phyloP scores from a whole-genome alignment of 2,329 filamentous ascomycete species.

The Pseudogymnoascus sp. region DNA sequence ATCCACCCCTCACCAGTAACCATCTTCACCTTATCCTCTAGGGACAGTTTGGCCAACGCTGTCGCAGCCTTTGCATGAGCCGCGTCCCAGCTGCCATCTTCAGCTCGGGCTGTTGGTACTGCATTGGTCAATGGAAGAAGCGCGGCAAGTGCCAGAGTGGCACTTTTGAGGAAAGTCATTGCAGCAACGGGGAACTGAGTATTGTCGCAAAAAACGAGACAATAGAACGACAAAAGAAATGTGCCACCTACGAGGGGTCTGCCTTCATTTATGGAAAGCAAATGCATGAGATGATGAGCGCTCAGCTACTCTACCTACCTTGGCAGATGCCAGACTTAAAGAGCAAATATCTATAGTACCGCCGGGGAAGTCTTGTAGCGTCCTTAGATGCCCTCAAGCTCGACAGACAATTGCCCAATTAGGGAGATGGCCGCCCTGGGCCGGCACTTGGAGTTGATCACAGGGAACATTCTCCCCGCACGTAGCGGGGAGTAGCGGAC shows the following conservation, averaged over 20 bases:
- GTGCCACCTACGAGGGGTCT: background rate
- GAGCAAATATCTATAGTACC: background rate
- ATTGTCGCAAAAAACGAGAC: background rate
- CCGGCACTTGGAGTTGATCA: conserved; percentile 2
- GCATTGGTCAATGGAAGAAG: background rate
- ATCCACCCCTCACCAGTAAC: conserved; percentile 72
- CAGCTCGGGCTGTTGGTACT: background rate
- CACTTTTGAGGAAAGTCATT: background rate
- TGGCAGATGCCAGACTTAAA: background rate
- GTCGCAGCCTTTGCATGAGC: conserved; percentile 63
- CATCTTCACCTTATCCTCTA: conserved; percentile 70
- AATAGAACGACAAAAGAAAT: background rate
- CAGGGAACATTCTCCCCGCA: conserved; percentile 1
- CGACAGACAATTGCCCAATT: background rate
- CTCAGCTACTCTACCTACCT: background rate
- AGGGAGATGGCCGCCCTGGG: background rate
- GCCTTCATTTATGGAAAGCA: background rate
- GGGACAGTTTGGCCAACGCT: conserved; percentile 60
- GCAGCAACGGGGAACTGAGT: background rate
- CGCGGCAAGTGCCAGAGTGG: conserved; percentile 1
- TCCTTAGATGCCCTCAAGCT: background rate
- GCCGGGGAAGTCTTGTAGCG: background rate
- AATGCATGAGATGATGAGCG: conserved; percentile 2
- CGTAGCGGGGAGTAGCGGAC: background rate
- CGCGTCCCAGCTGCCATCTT: conserved; percentile 47